Evolutionary conservation across 306 rosid species (phyloP).

Genomic region (Carpinus fangiana): DNA sequence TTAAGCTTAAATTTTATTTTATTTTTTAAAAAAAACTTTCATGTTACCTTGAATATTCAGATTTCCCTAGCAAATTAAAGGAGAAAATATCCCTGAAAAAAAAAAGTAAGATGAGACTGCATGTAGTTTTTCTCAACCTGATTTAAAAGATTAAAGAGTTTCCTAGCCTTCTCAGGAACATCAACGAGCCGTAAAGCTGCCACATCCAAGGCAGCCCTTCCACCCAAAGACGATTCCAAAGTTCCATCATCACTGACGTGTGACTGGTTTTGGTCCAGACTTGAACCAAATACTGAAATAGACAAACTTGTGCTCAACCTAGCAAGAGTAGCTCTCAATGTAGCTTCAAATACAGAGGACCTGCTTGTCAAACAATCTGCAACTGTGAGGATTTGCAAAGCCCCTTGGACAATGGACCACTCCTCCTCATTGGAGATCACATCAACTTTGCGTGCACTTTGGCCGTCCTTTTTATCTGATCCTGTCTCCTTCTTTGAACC

Average conservation of each 20-base stretch:
- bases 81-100: background rate
- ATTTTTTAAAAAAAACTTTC: background rate
- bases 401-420: slow-evolving; percentile 99
- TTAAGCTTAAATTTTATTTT: background rate
- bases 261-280: slow-evolving; percentile 67
- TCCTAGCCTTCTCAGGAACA: slow-evolving; percentile 84
- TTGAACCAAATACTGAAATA: slow-evolving; percentile 82
- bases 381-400: slow-evolving; percentile 94
- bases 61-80: background rate
- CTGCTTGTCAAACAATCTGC: slow-evolving; percentile 96
- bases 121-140: slow-evolving; percentile 54
- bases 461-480: slow-evolving; percentile 76
- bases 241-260: slow-evolving; percentile 46
- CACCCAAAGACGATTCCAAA: slow-evolving; percentile 61
- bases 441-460: slow-evolving; percentile 68
- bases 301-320: slow-evolving; percentile 87
- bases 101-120: background rate
- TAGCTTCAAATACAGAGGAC: slow-evolving; percentile 97
- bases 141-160: slow-evolving; percentile 86
- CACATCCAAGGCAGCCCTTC: slow-evolving; percentile 96
- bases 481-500: slow-evolving; percentile 67
- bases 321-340: slow-evolving; percentile 92
- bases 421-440: slow-evolving; percentile 88
- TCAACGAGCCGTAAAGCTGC: slow-evolving; percentile 83
- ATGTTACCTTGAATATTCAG: background rate